Conservation (phyloP, 805 yeast genomes). For the Candida montana region DNA sequence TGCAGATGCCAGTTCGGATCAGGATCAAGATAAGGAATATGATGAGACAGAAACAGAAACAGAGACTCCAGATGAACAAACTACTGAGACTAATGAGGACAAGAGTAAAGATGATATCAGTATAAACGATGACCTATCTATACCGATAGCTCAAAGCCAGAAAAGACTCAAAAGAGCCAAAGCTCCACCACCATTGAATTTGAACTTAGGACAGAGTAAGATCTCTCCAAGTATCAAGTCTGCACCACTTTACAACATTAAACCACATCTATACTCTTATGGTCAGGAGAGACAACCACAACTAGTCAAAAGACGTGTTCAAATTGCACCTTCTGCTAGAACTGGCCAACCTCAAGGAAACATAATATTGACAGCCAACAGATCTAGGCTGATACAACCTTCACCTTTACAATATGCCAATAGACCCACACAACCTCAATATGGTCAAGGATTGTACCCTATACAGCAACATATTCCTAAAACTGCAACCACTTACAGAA, state of each 20-base stretch:
- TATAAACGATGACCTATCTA: constrained; percentile 10
- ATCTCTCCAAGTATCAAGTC: constrained; percentile 27
- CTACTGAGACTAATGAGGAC: not conserved
- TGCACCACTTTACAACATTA: constrained; percentile 26
- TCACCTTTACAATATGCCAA: constrained; percentile 1
- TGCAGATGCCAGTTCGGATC: not conserved
- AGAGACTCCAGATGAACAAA: not conserved
- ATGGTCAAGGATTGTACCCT: constrained; percentile 3
- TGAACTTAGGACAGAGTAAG: constrained; percentile 12
- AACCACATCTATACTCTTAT: not conserved
- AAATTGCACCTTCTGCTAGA: constrained; percentile 1
- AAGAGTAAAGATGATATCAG: too few relatives aligned
- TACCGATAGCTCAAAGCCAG: constrained; percentile 18
- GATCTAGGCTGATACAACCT: constrained; percentile 8
- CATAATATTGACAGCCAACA: constrained; percentile 8
- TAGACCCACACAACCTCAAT: constrained; percentile 3
- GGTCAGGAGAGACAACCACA: constrained; percentile 13
- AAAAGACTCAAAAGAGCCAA: constrained; percentile 25
- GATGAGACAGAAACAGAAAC: not conserved
- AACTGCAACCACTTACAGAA: constrained; percentile 20
- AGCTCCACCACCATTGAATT: constrained; percentile 28
- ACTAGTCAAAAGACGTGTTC: constrained; percentile 8
- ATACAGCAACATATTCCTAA: constrained; percentile 13
- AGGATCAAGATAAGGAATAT: constrained; percentile 5
- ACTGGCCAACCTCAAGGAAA: constrained; percentile 1